Evolutionary conservation across 2,329 filamentous ascomycete genomes (phyloP).

Genomic region (Trichoderma simmonsii): DNA sequence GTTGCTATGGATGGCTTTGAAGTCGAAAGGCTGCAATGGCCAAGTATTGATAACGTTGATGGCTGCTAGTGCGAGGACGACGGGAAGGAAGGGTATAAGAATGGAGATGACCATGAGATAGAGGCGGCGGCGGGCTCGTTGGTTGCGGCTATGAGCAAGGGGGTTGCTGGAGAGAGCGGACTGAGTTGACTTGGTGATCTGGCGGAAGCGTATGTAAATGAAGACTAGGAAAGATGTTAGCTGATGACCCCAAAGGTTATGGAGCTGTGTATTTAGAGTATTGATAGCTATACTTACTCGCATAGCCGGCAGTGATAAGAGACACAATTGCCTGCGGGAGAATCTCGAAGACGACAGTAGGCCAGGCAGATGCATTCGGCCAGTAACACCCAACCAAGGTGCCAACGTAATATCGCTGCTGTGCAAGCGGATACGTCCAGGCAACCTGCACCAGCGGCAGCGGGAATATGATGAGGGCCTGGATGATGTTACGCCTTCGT

Average conservation of each 20-base stretch:
- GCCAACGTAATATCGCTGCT: conserved; percentile 48
- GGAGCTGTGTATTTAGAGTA: background rate
- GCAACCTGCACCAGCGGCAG: conserved; percentile 48
- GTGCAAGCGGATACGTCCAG: conserved; percentile 47
- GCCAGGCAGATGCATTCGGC: conserved; percentile 44
- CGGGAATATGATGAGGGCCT: conserved; percentile 55
- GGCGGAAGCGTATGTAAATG: conserved; percentile 46
- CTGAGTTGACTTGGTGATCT: conserved; percentile 42
- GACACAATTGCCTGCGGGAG: conserved; percentile 45
- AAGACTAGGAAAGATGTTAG: conserved; percentile 35
- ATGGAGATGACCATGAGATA: conserved; percentile 55
- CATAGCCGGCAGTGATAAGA: conserved; percentile 44
- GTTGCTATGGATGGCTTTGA: conserved; percentile 40
- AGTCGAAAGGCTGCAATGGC: conserved; percentile 38
- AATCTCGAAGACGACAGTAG: conserved; percentile 48
- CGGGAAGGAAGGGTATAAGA: conserved; percentile 49
- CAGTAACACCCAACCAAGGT: conserved; percentile 50
- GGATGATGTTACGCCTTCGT: conserved; percentile 41
- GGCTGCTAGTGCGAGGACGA: conserved; percentile 41
- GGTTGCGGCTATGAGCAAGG: conserved; percentile 40
- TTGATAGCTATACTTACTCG: conserved; percentile 39
- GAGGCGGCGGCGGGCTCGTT: conserved; percentile 49
- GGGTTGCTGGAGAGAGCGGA: conserved; percentile 41
- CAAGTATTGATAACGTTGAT: conserved; percentile 38
- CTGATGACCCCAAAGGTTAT: background rate